Conservation (phyloP, 2,329 filamentous ascomycete species). For the Penicillium sp. region DNA sequence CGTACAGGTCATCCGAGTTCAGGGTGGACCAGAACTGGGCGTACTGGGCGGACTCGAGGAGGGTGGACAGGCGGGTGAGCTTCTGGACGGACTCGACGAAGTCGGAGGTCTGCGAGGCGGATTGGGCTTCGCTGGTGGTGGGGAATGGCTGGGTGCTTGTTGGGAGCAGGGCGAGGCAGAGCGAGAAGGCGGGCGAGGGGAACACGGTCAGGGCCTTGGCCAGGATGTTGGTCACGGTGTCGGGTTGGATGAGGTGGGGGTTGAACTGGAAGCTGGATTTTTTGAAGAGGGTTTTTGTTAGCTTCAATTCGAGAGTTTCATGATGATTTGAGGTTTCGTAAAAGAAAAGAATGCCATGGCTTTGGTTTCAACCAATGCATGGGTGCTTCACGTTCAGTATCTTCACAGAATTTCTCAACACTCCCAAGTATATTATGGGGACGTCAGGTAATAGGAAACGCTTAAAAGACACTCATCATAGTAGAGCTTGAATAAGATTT, state of each 20-base stretch:
- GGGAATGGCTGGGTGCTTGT: conserved; percentile 63
- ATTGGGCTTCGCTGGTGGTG: conserved; percentile 41
- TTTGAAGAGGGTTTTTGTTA: conserved; percentile 5
- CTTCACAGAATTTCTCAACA: conserved; percentile 61
- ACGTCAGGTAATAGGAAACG: conserved; percentile 99
- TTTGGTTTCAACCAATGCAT: conserved; percentile 11
- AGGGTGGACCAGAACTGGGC: conserved; percentile 84
- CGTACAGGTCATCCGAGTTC: conserved; percentile 89
- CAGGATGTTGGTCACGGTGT: conserved; percentile 97
- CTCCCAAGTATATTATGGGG: conserved; percentile 38
- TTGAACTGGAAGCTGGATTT: conserved; percentile 89
- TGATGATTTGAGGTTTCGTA: background rate
- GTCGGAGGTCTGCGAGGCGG: conserved; percentile 36
- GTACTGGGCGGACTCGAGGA: conserved; percentile 86
- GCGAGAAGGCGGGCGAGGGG: conserved; percentile 87
- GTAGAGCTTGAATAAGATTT: conserved; percentile 4
- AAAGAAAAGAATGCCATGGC: conserved; percentile 5
- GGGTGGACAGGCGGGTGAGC: conserved; percentile 70
- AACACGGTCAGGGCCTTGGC: conserved; percentile 97
- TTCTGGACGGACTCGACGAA: conserved; percentile 84
- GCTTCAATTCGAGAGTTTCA: background rate
- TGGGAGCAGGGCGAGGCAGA: conserved; percentile 86
- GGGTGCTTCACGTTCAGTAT: conserved; percentile 52
- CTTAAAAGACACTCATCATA: conserved; percentile 67
- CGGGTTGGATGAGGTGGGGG: conserved; percentile 91